Base-by-base conservation (phyloP, 2,329 filamentous ascomycete genomes). In the Fusarium sp. region DNA sequence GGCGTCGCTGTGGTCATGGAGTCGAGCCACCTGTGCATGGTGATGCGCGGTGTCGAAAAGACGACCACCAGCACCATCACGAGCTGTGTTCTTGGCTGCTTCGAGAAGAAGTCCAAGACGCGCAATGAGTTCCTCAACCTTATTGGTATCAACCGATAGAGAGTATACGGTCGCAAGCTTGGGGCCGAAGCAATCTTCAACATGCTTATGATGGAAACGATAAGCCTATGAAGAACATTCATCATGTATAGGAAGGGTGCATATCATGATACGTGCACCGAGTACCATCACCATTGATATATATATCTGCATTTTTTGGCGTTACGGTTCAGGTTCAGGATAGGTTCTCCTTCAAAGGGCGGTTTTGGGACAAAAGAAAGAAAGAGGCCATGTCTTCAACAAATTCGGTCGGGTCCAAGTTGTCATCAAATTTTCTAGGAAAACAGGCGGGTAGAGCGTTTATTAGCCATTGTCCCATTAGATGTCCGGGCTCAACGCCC, bases 1-100 rank as follows among this genome's bases (percentile, higher is more conserved):
- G 96, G 96, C 52, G 96, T 99, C 4, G 96, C 94, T 25, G 96
- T 99, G 5, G 96, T 99, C 67, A 97, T 99, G 92, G 96, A 99
- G 80, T 97, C 94, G 19, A 95, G 91, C 79, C 96, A 99, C 84
- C 86, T 98, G 52, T 99, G 96, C 86, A 99, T 98, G 96, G 95
- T 97, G 21, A 98, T 98, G 95, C 91, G 96, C 52, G 96, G 96
- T n/a, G 96, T 99, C 15, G 90, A 98, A 81, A 98, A 99, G 87
- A 95, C 94, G 1, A 90, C 88, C 44, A 92, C 93, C 57, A 93
- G 90, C 23, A 98, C 96, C 11, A 96, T 97, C 42, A 99, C 96
- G 23, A 98, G 95, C 85, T 98, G 96, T 81, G 97, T 99, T 84
- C 89, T 98, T n/a, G 96, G 96, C 43, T 95, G 95, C 79, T 97